Percentiles rank a stretch among this genome's conserved stretches.
Conservation (phyloP, 352 stramenopile genomes). For the Phytophthora hybrid region DNA sequence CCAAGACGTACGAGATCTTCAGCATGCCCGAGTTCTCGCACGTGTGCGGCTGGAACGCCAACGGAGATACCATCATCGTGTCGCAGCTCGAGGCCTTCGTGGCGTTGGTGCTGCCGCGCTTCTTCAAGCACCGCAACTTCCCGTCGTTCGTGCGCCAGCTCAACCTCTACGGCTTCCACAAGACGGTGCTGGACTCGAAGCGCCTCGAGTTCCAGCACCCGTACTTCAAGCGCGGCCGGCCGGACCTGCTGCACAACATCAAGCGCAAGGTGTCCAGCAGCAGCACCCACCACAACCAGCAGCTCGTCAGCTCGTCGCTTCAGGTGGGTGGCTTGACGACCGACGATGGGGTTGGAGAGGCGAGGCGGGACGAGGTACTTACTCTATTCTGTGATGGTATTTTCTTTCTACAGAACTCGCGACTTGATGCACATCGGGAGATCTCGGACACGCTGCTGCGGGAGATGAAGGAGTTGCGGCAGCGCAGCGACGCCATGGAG, state of each 20-base stretch:
- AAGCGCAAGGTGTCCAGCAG: constrained; percentile 88
- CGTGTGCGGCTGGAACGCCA: constrained; percentile 92
- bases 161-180: constrained; percentile 95
- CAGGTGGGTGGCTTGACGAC: constrained; percentile 45
- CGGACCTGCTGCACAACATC: constrained; percentile 88
- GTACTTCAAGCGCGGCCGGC: constrained; percentile 90
- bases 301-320: constrained; percentile 63
- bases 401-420: constrained; percentile 55
- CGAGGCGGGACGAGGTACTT: neutral
- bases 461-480: constrained; percentile 86
- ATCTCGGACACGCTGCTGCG: constrained; percentile 83
- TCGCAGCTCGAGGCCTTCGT: constrained; percentile 86
- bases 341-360: neutral
- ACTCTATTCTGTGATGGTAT: neutral
- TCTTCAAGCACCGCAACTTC: constrained; percentile 95
- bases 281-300: constrained; percentile 49
- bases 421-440: constrained; percentile 74
- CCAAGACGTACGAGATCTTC: constrained; percentile 96
- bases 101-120: constrained; percentile 85
- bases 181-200: constrained; percentile 93
- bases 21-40: constrained; percentile 82
- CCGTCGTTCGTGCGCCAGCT: constrained; percentile 95
- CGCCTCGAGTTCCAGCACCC: constrained; percentile 94
- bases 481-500: constrained; percentile 89
- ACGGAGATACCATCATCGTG: constrained; percentile 94